phyloP scores from a whole-genome alignment of 2,329 filamentous ascomycete species.

The Fusarium pseudonygamai region DNA sequence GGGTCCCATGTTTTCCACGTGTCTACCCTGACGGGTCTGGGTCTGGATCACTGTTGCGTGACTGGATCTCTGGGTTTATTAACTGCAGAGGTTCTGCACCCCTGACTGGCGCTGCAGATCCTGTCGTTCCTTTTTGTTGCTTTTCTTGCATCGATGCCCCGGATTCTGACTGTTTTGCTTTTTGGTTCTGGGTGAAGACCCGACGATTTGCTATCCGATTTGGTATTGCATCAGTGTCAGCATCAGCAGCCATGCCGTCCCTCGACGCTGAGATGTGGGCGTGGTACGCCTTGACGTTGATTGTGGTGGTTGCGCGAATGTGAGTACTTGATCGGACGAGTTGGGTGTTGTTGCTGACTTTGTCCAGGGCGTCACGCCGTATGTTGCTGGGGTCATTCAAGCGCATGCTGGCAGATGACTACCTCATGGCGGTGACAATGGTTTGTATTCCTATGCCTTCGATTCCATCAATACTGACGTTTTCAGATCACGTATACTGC shows the following conservation, averaged over 20 bases:
- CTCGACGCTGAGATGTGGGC: slow-evolving; percentile 52
- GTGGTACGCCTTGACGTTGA: slow-evolving; percentile 52
- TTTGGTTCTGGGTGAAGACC: slow-evolving; percentile 2
- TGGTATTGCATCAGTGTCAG: not conserved
- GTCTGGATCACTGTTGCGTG: not conserved
- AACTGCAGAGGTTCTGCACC: slow-evolving; percentile 2
- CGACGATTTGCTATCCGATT: not conserved
- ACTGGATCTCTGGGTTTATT: not conserved
- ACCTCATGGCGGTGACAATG: slow-evolving; percentile 61
- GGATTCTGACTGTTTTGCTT: not conserved
- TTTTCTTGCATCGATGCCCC: not conserved
- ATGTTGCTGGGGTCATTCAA: slow-evolving; percentile 54
- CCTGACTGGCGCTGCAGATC: slow-evolving; percentile 24
- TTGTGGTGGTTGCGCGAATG: slow-evolving; percentile 53
- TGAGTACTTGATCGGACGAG: slow-evolving; percentile 26
- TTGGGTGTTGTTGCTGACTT: not conserved
- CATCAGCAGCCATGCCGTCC: slow-evolving; percentile 32
- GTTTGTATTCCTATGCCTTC: slow-evolving; percentile 43
- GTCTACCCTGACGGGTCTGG: not conserved
- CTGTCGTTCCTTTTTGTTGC: not conserved
- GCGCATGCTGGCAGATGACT: slow-evolving; percentile 63
- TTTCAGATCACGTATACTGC: slow-evolving; percentile 31
- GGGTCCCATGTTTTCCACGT: not conserved
- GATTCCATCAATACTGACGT: not conserved
- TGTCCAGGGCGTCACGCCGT: slow-evolving; percentile 48